A percentile compares a stretch with the other conserved stretches of the same genome.
These are phyloP conservation scores for Arabidopsis thaliana DNA, from an alignment of 345 rosid genomes.

Conservation along the genomic window TAIR10.1 NC_003074.8:20598501-20599000, in stretches of 20 bases:
- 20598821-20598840: background rate
- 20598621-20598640: background rate
- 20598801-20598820: constrained; percentile 4
- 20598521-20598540: too few species aligned
- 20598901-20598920: background rate
- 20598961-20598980: background rate
- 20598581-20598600: background rate
- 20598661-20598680: constrained; percentile 7
- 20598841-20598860: background rate
- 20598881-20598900: background rate
- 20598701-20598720: background rate
- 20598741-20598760: background rate
- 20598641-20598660: background rate
- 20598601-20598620: too few species aligned
- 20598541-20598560: background rate
- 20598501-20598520: background rate
- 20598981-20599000: background rate
- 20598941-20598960: background rate
- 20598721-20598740: background rate
- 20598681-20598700: background rate
- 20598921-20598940: background rate
- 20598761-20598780: background rate
- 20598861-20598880: background rate
- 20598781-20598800: background rate
- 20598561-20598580: background rate